phyloP scores from a whole-genome alignment of 306 rosid species.

The Ochetophila trinervis region DNA sequence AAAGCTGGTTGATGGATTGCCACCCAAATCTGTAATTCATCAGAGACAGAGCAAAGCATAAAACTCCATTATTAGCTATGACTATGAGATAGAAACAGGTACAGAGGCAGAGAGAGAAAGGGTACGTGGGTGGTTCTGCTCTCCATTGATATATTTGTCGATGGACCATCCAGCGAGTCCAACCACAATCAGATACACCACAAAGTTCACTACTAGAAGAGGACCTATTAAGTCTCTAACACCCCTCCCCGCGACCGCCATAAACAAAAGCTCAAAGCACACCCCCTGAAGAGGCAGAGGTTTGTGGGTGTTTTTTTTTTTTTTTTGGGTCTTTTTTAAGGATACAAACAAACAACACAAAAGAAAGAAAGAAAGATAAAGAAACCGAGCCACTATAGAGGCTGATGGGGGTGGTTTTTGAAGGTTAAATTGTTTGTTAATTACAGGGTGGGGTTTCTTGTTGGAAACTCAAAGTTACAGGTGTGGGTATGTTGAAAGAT shows the following conservation, averaged over 20 bases:
- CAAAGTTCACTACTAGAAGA: slow-evolving; percentile 35
- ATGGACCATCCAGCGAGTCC: slow-evolving; percentile 47
- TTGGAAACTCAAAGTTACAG: slow-evolving; percentile 10
- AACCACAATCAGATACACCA: slow-evolving; percentile 27
- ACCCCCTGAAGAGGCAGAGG: background rate
- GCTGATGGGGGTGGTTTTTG: background rate
- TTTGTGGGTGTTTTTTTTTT: background rate
- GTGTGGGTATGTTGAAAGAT: slow-evolving; percentile 1
- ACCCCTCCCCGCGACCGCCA: slow-evolving; percentile 27
- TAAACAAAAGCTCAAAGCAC: background rate
- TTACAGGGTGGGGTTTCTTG: slow-evolving; percentile 26
- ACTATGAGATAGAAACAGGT: background rate
- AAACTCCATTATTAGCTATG: background rate
- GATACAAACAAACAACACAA: background rate
- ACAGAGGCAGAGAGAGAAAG: background rate
- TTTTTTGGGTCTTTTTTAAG: slow-evolving; percentile 7
- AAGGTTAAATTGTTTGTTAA: background rate
- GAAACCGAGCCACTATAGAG: background rate
- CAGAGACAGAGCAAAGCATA: background rate
- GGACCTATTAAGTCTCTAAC: slow-evolving; percentile 35
- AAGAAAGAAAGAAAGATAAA: too few relatives aligned
- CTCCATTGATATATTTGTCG: slow-evolving; percentile 40
- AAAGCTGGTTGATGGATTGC: slow-evolving; percentile 37
- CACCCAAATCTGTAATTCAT: slow-evolving; percentile 37
- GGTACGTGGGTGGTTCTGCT: slow-evolving; percentile 41